Percentiles rank a stretch among this genome's conserved stretches.
These are phyloP conservation scores for Hippophae rhamnoides DNA, from an alignment of 306 rosid species.

Conservation along the genomic window DNA sequence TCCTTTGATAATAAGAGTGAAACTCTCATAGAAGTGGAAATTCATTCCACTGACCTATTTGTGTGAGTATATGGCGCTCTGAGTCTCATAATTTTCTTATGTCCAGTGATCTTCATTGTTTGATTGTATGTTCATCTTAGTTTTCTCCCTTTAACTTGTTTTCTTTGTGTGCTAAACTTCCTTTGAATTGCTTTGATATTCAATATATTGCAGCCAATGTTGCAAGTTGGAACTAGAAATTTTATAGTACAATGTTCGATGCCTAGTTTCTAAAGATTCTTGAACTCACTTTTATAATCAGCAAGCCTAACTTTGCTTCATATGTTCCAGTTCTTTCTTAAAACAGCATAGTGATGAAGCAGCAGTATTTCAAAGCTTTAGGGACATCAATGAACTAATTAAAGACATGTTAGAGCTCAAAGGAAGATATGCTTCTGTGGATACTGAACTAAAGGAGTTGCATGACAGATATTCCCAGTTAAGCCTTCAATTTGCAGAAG, in stretches of 20 bases:
- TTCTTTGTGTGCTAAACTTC: neutral
- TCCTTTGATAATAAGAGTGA: neutral
- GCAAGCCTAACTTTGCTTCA: neutral
- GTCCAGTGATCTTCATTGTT: neutral
- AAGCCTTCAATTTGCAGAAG: conserved; percentile 96
- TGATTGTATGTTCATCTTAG: neutral
- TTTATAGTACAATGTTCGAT: too few relatives aligned
- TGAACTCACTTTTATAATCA: too few relatives aligned
- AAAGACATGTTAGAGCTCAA: conserved; percentile 86
- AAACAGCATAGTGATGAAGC: conserved; percentile 85
- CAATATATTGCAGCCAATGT: too few relatives aligned
- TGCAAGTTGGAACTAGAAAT: too few relatives aligned
- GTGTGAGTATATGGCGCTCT: too few relatives aligned
- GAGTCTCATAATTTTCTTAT: neutral
- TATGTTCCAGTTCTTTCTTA: conserved; percentile 68
- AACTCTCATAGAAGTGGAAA: neutral
- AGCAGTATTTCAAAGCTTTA: conserved; percentile 84
- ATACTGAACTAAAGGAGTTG: conserved; percentile 87
- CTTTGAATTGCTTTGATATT: too few relatives aligned
- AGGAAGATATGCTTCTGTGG: conserved; percentile 56
- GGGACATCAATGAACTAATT: conserved; percentile 92
- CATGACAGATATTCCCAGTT: conserved; percentile 89
- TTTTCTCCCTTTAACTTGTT: neutral
- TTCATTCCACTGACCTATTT: too few relatives aligned
- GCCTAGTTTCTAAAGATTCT: too few relatives aligned